Base-by-base conservation (phyloP, 345 rosid genomes). In the Sisymbrium altissimum region DNA sequence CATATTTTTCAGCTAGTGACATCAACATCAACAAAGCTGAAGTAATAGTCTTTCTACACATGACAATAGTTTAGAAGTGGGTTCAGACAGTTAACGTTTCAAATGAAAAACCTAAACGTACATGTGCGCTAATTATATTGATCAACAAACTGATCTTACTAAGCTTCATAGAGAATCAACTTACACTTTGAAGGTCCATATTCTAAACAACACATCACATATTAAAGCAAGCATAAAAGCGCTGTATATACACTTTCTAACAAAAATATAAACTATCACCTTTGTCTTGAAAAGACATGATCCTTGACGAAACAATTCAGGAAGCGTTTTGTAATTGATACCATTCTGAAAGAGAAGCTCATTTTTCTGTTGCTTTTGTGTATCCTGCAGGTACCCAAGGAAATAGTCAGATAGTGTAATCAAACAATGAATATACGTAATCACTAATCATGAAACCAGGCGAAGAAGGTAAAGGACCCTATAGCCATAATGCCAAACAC, bases 251-350 rank as follows among this genome's bases (percentile, higher is more conserved):
- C 21, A 30, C 21, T 18, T 30, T 39, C 10, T 8, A 33, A 44
- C 23, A 69, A 11, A 53, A 25, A 13, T 61, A 46, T 36, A 44
- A 46, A 68, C 18, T 50, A 50, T 67, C 52, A 93, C 98, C 98
- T 93, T 75, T 6, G 61, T 83, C 86, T 75, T 89, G 79, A 85
- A 79, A 72, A 84, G 64, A 74, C 94, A 88, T 17, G 97, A 88
- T 64, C 98, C 98, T 78, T 86, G 96, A 68, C 97, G 97, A 75
- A 88, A 88, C 78, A 91, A 75, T 58, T 75, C 84, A 76, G 84
- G 90, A 63, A 83, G 78, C 11, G 75, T 81, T 66, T 86, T 91
- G 78, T 91, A 93, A 71, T 89, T 93, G 74, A 93, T 79, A 46
- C 87, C 87, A 76, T 79, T 81, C 78, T 81, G 94, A 81, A 76